Conservation (phyloP, 495 filamentous ascomycete genomes). For the Neurospora sp. region DNA sequence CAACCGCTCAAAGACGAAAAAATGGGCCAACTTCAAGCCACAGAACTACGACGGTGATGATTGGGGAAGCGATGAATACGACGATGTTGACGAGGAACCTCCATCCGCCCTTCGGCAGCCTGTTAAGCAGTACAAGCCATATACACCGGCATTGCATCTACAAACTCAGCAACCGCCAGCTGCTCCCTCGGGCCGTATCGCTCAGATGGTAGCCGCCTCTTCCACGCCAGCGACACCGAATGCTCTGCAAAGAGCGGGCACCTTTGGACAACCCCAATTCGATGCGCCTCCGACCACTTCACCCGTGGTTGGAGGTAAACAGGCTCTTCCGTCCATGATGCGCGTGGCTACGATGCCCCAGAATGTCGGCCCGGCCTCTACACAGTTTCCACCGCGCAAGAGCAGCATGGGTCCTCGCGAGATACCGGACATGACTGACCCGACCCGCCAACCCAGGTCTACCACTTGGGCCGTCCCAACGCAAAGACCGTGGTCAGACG, state of each 20-base stretch:
- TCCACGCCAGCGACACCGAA: not conserved
- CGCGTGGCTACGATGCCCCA: conserved; percentile 12
- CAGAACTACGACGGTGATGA: conserved; percentile 88
- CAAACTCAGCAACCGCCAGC: conserved; percentile 10
- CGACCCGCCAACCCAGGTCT: conserved; percentile 6
- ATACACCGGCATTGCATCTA: conserved; percentile 10
- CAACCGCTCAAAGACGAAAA: conserved; percentile 81
- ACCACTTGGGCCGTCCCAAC: conserved; percentile 15
- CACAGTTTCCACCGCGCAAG: conserved; percentile 47
- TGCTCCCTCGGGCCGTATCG: not conserved
- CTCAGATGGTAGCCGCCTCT: not conserved
- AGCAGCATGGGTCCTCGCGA: conserved; percentile 47
- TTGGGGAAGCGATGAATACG: conserved; percentile 81
- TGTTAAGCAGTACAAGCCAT: conserved; percentile 14
- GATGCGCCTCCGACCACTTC: not conserved
- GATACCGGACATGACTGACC: conserved; percentile 17
- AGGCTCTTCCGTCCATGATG: not conserved
- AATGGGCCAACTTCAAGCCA: conserved; percentile 87
- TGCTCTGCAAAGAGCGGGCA: not conserved
- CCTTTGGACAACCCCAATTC: not conserved
- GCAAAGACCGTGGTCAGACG: conserved; percentile 21
- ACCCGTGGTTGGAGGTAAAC: not conserved
- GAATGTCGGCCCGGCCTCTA: conserved; percentile 15
- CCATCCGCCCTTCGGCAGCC: conserved; percentile 31
- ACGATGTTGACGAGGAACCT: conserved; percentile 42